Evolutionary conservation across 148 eudicot species (phyloP).

Genomic region (Cornus kousa): DNA sequence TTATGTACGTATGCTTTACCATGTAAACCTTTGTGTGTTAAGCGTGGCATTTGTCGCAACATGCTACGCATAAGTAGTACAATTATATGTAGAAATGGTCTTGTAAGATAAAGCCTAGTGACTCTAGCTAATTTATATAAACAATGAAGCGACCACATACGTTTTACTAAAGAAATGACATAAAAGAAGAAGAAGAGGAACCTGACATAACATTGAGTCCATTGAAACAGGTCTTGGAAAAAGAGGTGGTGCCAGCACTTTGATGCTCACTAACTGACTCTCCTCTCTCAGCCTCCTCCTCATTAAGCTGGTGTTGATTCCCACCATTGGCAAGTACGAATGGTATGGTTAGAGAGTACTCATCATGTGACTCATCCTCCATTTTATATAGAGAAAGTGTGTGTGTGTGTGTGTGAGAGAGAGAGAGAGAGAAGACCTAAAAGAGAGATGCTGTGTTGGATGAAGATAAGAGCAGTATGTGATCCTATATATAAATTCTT

Average conservation of each 20-base stretch:
- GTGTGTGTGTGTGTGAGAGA: neutral
- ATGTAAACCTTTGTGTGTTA: no score
- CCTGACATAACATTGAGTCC: conserved; percentile 58
- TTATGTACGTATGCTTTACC: no score
- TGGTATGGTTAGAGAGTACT: neutral
- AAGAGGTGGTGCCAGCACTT: conserved; percentile 32
- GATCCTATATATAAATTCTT: no score
- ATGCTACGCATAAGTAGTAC: no score
- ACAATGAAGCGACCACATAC: no score
- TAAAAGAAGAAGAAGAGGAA: conserved; percentile 1
- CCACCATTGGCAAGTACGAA: neutral
- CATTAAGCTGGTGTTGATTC: neutral
- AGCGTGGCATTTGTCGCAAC: no score
- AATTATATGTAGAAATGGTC: no score
- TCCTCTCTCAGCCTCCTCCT: neutral
- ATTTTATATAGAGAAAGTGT: neutral
- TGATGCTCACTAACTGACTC: conserved; percentile 21
- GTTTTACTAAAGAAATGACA: neutral
- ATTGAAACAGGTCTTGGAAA: conserved; percentile 50
- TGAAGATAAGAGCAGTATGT: no score
- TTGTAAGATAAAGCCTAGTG: no score
- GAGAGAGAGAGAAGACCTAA: no score
- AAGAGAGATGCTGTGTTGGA: no score
- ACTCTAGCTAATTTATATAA: no score
- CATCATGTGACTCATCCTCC: neutral